Evolutionary conservation across 768 basidiomycete species (phyloP), one percentile per base, ranked within the genome.

Genomic region (Hericium erinaceus): DNA sequence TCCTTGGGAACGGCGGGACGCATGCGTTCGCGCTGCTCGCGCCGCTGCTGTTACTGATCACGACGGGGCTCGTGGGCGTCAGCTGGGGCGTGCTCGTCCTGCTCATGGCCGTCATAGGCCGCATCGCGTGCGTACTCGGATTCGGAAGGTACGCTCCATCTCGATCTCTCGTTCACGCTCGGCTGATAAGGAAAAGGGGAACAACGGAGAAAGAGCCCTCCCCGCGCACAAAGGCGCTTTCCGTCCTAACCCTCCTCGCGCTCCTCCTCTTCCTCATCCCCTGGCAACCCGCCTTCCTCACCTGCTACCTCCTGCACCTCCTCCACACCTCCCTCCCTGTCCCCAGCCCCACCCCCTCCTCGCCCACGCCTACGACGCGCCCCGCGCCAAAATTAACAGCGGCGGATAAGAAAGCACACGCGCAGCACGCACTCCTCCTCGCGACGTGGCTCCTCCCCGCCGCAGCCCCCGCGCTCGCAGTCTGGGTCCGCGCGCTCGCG

Each of bases 251-350:
- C 18, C 77, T 94, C 38, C 76, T 85, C 53, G 61, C 79, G 15
- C 71, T 85, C n/a, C 84, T 94, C 40, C 79, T 86, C 58, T 61
- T 89, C 40, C 72, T 93, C 54, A 75, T 95, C n/a, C 94, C 94
- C 0, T 92, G 91, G 83, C 94, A 97, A 70, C 88, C 95, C 10
- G 92, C 88, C 4, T 94, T 88, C 70, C 77, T 95, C 22, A 85
- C 89, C 18, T 84, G 84, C 62, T 91, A 90, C 84, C 59, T 85
- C n/a, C 81, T 88, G 53, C 91, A 92, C 59, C 72, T 91, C 48
- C 73, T 80, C 64, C 85, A 82, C 39, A 90, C 87, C 62, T 78
- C 78, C 48, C 44, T 57, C 63, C 52, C 41, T 56, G 37, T 66
- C 13, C 26, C 55, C 49, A 57, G 26, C 55, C 55, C n/a, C 62